phyloP scores from a whole-genome alignment of 176 grass and related monocot species.

The Lolium perenne region DNA sequence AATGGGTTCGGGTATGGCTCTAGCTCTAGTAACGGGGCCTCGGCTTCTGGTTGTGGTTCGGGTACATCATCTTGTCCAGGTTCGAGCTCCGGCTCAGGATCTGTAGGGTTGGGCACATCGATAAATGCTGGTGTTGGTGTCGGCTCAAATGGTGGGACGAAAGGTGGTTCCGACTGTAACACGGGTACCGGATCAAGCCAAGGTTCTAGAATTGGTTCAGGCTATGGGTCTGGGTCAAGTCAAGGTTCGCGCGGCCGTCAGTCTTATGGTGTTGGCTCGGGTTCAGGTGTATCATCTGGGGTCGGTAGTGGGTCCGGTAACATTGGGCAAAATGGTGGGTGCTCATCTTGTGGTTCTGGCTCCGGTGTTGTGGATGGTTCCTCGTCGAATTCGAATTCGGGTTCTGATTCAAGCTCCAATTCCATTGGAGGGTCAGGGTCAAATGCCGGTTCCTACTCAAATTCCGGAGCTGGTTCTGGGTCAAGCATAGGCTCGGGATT shows the following conservation, averaged over 20 bases:
- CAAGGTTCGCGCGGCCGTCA: not conserved
- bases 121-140: conserved; percentile 24
- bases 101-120: conserved; percentile 27
- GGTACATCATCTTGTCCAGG: conserved; percentile 42
- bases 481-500: conserved; percentile 33
- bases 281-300: not conserved
- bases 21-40: conserved; percentile 32
- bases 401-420: conserved; percentile 15
- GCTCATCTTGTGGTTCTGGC: conserved; percentile 21
- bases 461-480: conserved; percentile 2
- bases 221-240: not conserved
- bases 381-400: not conserved
- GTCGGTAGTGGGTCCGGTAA: not conserved
- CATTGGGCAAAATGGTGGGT: conserved; percentile 16
- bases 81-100: conserved; percentile 1
- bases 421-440: conserved; percentile 26
- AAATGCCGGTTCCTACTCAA: conserved; percentile 21
- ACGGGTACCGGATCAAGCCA: not conserved
- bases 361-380: not conserved
- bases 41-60: conserved; percentile 37
- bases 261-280: conserved; percentile 5
- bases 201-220: conserved; percentile 5
- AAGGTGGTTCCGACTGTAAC: conserved; percentile 29
- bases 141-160: conserved; percentile 30
- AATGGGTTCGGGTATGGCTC: conserved; percentile 48